phyloP scores from a whole-genome alignment of 371 early-diverging fungal species.

The Fennellomyces sp. region DNA sequence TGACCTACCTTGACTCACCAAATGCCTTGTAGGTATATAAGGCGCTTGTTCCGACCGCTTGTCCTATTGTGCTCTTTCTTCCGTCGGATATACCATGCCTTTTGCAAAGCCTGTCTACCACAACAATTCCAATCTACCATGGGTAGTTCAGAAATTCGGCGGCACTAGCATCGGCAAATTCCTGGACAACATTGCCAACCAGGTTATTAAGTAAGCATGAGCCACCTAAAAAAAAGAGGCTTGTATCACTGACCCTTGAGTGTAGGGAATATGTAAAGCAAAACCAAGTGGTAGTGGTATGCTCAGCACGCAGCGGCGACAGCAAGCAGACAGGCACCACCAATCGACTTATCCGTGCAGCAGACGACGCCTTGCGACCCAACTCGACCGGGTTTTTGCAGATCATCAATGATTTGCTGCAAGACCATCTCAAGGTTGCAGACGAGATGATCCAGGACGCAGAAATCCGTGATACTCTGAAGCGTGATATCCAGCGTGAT shows the following conservation, averaged over 20 bases:
- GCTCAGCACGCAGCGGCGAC: slow-evolving; percentile 82
- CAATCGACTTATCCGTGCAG: slow-evolving; percentile 71
- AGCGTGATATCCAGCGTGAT: slow-evolving; percentile 67
- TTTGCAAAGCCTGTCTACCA: slow-evolving; percentile 11
- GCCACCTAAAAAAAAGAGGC: background rate
- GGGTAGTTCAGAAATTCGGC: slow-evolving; percentile 87
- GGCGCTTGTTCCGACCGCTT: background rate
- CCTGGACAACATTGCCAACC: slow-evolving; percentile 57
- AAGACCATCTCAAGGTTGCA: slow-evolving; percentile 81
- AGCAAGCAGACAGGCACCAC: slow-evolving; percentile 81
- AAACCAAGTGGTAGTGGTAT: slow-evolving; percentile 78
- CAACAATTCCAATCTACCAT: slow-evolving; percentile 47
- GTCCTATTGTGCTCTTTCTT: background rate
- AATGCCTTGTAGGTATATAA: background rate
- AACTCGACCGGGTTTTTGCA: slow-evolving; percentile 64
- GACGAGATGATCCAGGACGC: slow-evolving; percentile 56
- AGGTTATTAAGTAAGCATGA: slow-evolving; percentile 57
- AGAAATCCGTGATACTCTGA: slow-evolving; percentile 56
- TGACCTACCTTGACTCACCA: slow-evolving; percentile 4
- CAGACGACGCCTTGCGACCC: slow-evolving; percentile 69
- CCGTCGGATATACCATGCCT: slow-evolving; percentile 6
- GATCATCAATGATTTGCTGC: slow-evolving; percentile 79
- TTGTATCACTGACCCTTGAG: background rate
- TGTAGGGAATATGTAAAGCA: slow-evolving; percentile 49
- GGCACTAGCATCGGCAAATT: slow-evolving; percentile 90